Evolutionary conservation across 768 basidiomycete species (phyloP).

Genomic region (Lactifluus piperatus): DNA sequence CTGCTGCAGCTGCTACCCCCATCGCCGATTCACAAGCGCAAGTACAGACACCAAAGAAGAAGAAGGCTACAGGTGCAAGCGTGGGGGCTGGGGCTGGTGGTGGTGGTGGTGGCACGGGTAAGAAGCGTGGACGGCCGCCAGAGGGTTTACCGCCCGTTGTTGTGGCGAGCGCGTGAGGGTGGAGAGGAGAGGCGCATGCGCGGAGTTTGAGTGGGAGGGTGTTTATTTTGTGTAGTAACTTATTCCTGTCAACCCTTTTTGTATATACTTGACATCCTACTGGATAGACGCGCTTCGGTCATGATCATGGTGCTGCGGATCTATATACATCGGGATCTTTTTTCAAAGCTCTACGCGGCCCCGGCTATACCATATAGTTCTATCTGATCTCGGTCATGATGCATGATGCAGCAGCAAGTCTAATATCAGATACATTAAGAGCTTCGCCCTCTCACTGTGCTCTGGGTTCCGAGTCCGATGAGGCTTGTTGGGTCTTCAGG

Average conservation of each 20-base stretch:
- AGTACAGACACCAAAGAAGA: conserved; percentile 19
- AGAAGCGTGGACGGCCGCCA: conserved; percentile 21
- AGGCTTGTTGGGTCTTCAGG: no score
- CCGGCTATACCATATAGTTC: no score
- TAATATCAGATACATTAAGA: neutral
- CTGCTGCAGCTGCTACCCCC: neutral
- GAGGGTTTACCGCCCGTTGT: conserved; percentile 25
- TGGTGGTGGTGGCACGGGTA: conserved; percentile 6
- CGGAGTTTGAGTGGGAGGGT: neutral
- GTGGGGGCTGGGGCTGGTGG: neutral
- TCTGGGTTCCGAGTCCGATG: no score
- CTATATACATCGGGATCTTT: neutral
- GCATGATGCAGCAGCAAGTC: no score
- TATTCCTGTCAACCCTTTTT: conserved; percentile 14
- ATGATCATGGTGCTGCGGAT: conserved; percentile 10
- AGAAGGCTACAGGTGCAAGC: conserved; percentile 2
- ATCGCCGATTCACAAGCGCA: neutral
- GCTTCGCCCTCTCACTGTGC: no score
- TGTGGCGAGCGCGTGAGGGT: conserved; percentile 26
- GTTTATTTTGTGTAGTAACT: conserved; percentile 10
- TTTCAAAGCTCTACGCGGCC: no score
- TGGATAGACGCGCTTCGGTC: neutral
- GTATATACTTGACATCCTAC: conserved; percentile 10
- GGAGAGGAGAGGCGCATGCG: neutral
- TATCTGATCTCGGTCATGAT: neutral